These are phyloP conservation scores for Arxiozyma slooffiae DNA, from an alignment of 1,139 yeast species.

Conservation along the genomic window DNA sequence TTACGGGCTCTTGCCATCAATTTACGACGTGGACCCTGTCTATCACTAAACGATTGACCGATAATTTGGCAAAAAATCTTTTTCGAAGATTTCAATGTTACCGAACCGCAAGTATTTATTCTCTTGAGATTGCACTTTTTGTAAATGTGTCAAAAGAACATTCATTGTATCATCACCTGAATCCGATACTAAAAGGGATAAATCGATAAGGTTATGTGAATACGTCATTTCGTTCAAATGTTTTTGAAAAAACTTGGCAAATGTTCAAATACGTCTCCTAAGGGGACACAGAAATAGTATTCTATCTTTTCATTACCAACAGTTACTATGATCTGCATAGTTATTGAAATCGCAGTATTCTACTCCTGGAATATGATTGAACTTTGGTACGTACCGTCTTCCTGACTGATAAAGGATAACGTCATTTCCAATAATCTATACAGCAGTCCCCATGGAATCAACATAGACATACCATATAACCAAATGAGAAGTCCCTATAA, in stretches of 20 bases:
- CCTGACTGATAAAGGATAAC: slow-evolving; percentile 4
- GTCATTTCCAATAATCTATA: background rate
- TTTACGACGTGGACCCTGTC: slow-evolving; percentile 66
- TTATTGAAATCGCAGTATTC: slow-evolving; percentile 46
- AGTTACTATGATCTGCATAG: slow-evolving; percentile 43
- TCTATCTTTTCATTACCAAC: slow-evolving; percentile 51
- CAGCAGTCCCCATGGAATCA: background rate
- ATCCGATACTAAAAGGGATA: slow-evolving; percentile 58
- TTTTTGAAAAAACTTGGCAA: slow-evolving; percentile 52
- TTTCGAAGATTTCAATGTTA: slow-evolving; percentile 53
- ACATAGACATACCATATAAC: background rate
- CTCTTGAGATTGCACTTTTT: slow-evolving; percentile 41
- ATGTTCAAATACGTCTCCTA: slow-evolving; percentile 62
- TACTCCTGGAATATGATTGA: slow-evolving; percentile 31
- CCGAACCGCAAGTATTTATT: slow-evolving; percentile 36
- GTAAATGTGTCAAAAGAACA: slow-evolving; percentile 37
- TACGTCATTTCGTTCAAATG: slow-evolving; percentile 52
- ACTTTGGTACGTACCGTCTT: slow-evolving; percentile 28
- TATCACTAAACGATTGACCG: slow-evolving; percentile 54
- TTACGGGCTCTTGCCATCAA: slow-evolving; percentile 67
- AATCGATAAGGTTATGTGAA: slow-evolving; percentile 56
- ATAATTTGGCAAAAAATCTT: slow-evolving; percentile 62
- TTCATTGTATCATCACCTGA: slow-evolving; percentile 49
- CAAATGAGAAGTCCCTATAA: background rate
- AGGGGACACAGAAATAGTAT: slow-evolving; percentile 56